Percentiles rank a stretch among this genome's conserved stretches.
Evolutionary conservation across 345 rosid species (phyloP).

Genomic region (Durio zibethinus): DNA sequence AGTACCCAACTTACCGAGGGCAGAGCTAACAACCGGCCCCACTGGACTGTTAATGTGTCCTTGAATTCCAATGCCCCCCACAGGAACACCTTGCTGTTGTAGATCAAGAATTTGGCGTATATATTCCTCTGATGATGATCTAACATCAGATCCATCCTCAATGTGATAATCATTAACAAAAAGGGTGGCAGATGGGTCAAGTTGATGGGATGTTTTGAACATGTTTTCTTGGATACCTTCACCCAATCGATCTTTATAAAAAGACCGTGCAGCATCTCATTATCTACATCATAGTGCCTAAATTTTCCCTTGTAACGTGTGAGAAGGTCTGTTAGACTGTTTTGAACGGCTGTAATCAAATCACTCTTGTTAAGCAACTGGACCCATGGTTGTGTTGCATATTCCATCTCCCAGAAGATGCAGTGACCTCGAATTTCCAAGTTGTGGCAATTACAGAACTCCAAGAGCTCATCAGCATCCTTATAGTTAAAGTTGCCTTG

Average conservation of each 20-base stretch:
- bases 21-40: slow-evolving; percentile 47
- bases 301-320: slow-evolving; percentile 67
- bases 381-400: slow-evolving; percentile 46
- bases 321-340: slow-evolving; percentile 38
- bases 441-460: slow-evolving; percentile 52
- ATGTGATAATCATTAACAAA: slow-evolving; percentile 89
- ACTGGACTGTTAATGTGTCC: slow-evolving; percentile 50
- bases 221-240: slow-evolving; percentile 56
- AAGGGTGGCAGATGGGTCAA: slow-evolving; percentile 64
- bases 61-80: slow-evolving; percentile 21
- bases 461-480: slow-evolving; percentile 85
- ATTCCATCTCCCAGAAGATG: slow-evolving; percentile 54
- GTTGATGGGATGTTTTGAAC: slow-evolving; percentile 69
- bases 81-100: slow-evolving; percentile 62
- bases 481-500: slow-evolving; percentile 70
- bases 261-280: slow-evolving; percentile 65
- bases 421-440: slow-evolving; percentile 56
- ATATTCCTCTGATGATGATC: slow-evolving; percentile 72
- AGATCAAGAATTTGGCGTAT: slow-evolving; percentile 42
- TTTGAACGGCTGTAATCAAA: slow-evolving; percentile 37
- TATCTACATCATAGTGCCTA: slow-evolving; percentile 68
- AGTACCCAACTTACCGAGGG: slow-evolving; percentile 49
- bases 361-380: slow-evolving; percentile 33
- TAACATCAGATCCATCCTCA: slow-evolving; percentile 69
- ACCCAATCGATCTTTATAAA: slow-evolving; percentile 65